Percentiles rank a stretch among this genome's conserved stretches.
Conservation (phyloP, 331 rosid species). For the Pyracantha coccinea region DNA sequence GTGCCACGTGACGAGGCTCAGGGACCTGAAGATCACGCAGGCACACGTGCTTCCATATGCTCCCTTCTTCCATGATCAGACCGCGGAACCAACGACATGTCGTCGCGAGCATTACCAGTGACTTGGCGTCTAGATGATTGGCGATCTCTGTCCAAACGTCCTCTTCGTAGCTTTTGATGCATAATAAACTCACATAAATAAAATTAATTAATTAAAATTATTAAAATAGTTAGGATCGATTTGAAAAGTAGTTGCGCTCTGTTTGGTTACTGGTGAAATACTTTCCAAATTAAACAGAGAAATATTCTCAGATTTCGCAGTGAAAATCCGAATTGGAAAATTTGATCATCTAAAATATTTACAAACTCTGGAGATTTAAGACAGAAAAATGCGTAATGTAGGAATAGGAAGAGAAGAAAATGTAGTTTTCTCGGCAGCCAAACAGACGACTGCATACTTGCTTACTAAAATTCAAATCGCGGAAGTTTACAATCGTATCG, state of each 20-base stretch:
- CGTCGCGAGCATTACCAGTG: conserved; percentile 78
- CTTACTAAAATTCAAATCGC: not conserved
- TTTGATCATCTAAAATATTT: not conserved
- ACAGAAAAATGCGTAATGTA: not conserved
- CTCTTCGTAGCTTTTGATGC: conserved; percentile 55
- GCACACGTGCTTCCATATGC: conserved; percentile 70
- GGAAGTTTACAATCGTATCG: not conserved
- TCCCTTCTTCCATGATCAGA: conserved; percentile 63
- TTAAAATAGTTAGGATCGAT: not conserved
- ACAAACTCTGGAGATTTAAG: not conserved
- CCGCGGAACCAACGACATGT: conserved; percentile 73
- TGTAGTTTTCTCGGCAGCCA: not conserved
- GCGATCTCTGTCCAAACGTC: conserved; percentile 94
- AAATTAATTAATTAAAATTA: not conserved
- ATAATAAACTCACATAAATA: not conserved
- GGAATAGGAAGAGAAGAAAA: not conserved
- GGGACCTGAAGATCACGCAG: conserved; percentile 91
- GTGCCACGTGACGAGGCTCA: conserved; percentile 45
- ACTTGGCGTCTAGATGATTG: conserved; percentile 69
- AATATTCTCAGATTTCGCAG: not conserved
- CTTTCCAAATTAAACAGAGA: not conserved
- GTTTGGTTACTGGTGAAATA: not conserved
- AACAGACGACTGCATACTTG: not conserved
- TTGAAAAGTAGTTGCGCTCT: not conserved
- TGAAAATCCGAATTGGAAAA: not conserved